A percentile compares a stretch with the other conserved stretches of the same genome.
Conservation (phyloP, 352 stramenopile genomes). For the Phytophthora ohioensis region DNA sequence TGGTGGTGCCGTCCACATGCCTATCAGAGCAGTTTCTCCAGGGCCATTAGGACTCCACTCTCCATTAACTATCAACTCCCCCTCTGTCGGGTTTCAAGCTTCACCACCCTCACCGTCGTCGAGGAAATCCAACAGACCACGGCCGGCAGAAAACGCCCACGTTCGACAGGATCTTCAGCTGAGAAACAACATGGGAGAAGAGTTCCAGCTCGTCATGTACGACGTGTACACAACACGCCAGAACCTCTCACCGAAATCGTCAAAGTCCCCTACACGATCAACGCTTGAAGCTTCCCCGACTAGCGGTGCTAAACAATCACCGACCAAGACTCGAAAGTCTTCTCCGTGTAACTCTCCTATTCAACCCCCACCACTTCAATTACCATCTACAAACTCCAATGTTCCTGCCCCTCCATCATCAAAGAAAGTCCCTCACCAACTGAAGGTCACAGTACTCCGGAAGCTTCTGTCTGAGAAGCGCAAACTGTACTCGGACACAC, state of each 20-base stretch:
- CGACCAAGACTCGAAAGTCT: constrained; percentile 3
- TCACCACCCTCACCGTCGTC: constrained; percentile 3
- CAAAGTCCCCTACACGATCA: constrained; percentile 8
- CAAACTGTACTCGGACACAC: constrained; percentile 54
- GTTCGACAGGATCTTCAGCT: constrained; percentile 45
- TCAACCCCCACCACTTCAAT: constrained; percentile 8
- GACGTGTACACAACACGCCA: constrained; percentile 58
- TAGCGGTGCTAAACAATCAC: not conserved
- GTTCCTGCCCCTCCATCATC: constrained; percentile 16
- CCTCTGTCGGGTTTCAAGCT: constrained; percentile 12
- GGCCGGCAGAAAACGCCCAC: constrained; percentile 17
- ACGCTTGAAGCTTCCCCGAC: not conserved
- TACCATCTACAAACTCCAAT: constrained; percentile 5
- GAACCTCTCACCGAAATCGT: constrained; percentile 15
- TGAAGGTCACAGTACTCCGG: constrained; percentile 64
- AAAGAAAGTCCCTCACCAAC: constrained; percentile 60
- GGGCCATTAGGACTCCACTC: not conserved
- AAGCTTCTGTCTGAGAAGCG: constrained; percentile 72
- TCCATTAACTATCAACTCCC: constrained; percentile 4
- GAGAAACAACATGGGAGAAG: constrained; percentile 53
- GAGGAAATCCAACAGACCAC: constrained; percentile 2
- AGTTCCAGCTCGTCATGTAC: constrained; percentile 67
- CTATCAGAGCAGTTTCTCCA: constrained; percentile 34
- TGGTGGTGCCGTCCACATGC: constrained; percentile 54
- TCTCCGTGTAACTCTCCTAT: not conserved